Evolutionary conservation across 495 filamentous ascomycete genomes (phyloP), one percentile per base, ranked within the genome.

Genomic region (Lophium mytilinum): DNA sequence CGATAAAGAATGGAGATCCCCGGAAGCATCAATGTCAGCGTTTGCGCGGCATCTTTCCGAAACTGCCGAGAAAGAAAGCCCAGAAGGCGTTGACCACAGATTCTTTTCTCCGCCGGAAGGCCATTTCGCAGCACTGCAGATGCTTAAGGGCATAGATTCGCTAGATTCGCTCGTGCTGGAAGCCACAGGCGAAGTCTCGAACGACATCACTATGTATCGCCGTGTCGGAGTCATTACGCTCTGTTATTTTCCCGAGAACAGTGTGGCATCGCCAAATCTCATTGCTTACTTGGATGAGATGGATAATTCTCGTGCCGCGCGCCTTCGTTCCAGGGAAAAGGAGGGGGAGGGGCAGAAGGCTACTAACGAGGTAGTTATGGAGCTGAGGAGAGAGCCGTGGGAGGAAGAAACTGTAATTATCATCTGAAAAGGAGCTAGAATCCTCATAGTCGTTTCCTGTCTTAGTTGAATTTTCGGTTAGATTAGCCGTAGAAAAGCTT

Each of bases 161-260:
- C 51, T 53, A 34, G 51, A 53, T 53, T 17, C 42, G 9, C 51
- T 53, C 11, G 19, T 53, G 10, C 37, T 53, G 51, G 51, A 53
- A 53, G 51, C 35, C 17, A 53, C 51, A 3, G 51, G 37, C 17
- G 37, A 12, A 12, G 19, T 17, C 10, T 42, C 51, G 12, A 53
- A 53, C 8, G 34, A 36, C 51, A 41, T 53, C 8, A 14, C 33
- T 6, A 19, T 42, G 12, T 53, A 53, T 21, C 9, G 35, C 1
- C 51, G 51, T 53, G 51, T 53, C 33, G 51, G 51, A 17, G 51
- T 53, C 12, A 12, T 53, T 17, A 41, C 51, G 24, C 51, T 53
- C 19, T 36, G 17, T 4, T 42, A 53, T 53, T 41, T 41, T 10
- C 9, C 9, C 42, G 6, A 53, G 17, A 17, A 37, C 12, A 8